These are phyloP conservation scores for Neoscytalidium dimidiatum DNA, from an alignment of 2,329 filamentous ascomycete species.

Conservation along the genomic window DNA sequence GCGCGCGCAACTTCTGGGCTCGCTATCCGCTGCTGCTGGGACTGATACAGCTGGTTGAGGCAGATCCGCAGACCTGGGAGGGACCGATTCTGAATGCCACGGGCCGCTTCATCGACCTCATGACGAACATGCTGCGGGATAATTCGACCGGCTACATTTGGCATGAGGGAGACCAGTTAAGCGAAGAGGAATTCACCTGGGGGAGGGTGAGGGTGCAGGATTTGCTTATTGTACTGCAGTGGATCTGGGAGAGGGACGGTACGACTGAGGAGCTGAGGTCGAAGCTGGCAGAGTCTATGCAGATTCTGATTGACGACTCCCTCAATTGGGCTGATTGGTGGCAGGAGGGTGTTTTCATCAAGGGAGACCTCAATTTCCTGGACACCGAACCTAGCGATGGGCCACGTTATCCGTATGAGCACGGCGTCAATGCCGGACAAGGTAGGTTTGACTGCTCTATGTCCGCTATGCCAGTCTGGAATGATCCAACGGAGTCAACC, in stretches of 20 bases:
- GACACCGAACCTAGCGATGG: conserved; percentile 26
- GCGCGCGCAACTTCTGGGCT: conserved; percentile 54
- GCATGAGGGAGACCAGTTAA: conserved; percentile 41
- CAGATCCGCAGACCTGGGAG: conserved; percentile 44
- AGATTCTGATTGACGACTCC: conserved; percentile 41
- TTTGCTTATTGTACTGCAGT: conserved; percentile 50
- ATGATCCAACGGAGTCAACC: background rate
- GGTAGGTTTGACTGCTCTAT: conserved; percentile 13
- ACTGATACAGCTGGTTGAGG: conserved; percentile 53
- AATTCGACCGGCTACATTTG: conserved; percentile 54
- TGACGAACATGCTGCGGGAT: conserved; percentile 57
- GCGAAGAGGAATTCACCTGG: conserved; percentile 8
- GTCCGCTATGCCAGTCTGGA: background rate
- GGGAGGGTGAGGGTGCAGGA: conserved; percentile 34
- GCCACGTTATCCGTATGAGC: conserved; percentile 24
- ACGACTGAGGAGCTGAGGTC: background rate
- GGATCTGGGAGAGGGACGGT: conserved; percentile 44
- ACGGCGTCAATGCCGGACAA: conserved; percentile 30
- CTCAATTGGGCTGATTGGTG: conserved; percentile 37
- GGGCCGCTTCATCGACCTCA: conserved; percentile 52
- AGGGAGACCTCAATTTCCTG: conserved; percentile 29
- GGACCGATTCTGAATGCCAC: conserved; percentile 51
- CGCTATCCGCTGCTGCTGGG: conserved; percentile 55
- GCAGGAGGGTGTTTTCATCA: conserved; percentile 25
- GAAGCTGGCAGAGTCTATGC: conserved; percentile 47